These are phyloP conservation scores for Planoprotostelium fungivorum DNA, from an alignment of 78 protist genomes.

Conservation along the genomic window DNA sequence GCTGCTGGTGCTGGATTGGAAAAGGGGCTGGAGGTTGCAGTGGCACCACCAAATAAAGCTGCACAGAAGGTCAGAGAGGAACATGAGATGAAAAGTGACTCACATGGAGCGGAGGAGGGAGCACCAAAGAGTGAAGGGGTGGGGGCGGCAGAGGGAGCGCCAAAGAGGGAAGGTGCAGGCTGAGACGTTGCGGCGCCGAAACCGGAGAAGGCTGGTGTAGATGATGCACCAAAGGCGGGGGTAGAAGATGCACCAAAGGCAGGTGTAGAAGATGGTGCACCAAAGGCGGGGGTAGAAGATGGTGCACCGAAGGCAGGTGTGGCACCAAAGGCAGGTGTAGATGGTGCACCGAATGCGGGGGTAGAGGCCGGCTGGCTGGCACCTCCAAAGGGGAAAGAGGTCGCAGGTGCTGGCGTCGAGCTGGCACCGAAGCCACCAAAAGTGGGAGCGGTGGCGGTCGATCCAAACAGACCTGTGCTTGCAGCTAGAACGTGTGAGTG, in stretches of 20 bases:
- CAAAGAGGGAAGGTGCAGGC: no score
- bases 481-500: background rate
- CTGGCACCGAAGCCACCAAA: conserved; percentile 5
- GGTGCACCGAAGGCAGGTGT: background rate
- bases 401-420: conserved; percentile 2
- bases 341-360: background rate
- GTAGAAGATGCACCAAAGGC: background rate
- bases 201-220: no score
- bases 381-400: background rate
- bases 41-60: no score
- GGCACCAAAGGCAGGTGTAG: no score
- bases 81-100: no score
- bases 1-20: background rate
- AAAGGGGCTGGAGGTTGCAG: no score
- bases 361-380: background rate
- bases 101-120: no score
- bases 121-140: no score
- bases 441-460: background rate
- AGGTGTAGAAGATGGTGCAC: background rate
- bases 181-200: no score
- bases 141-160: no score
- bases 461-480: background rate
- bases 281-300: background rate
- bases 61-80: no score
- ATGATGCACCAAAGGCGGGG: no score